Evolutionary conservation across 768 basidiomycete species (phyloP), one percentile per base, ranked within the genome.

Genomic region (Cystobasidiopsis lactophilus): DNA sequence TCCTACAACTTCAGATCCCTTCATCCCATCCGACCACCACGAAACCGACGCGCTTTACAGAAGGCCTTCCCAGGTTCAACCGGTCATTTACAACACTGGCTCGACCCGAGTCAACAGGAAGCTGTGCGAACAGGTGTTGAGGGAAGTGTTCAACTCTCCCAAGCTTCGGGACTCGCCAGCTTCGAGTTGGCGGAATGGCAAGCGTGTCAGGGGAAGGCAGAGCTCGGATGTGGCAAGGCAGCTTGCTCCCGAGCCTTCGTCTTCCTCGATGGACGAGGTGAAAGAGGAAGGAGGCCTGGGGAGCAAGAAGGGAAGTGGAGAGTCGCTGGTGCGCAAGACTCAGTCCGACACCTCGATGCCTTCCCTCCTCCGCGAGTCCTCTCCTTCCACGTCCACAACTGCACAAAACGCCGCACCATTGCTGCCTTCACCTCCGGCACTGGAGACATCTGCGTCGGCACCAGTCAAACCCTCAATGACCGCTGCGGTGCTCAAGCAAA

Each of bases 51-150:
- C 52, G 41, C 14, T 53, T 45, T 4, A 41, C 39, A 2, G 52
- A 31, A 0, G 41, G 37, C 30, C 30, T n/a, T n/a, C n/a, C n/a
- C n/a, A n/a, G n/a, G n/a, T n/a, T n/a, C n/a, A n/a, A n/a, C n/a
- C n/a, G n/a, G n/a, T n/a, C 21, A 24, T 86, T 59, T 84, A 81
- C 31, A 91, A 89, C 2, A 82, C 80, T 2, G 91, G 91, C 1
- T 85, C 82, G 14, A 96, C 93, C 4, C 75, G 79, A 50, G 88
- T 95, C 55, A 96, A 98, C 66, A 85, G 82, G 37, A 83, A 77
- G 65, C 70, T 98, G 53, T 89, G 88, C 67, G 88, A 96, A 63
- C 86, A 91, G 60, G 85, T 98, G 43, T 91, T 98, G 64, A 82
- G 77, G 55, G 82, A 83, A 18, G 77, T 96, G 30, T 70, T 95